phyloP scores from a whole-genome alignment of 176 grass and related monocot species.

The Avena eriantha region DNA sequence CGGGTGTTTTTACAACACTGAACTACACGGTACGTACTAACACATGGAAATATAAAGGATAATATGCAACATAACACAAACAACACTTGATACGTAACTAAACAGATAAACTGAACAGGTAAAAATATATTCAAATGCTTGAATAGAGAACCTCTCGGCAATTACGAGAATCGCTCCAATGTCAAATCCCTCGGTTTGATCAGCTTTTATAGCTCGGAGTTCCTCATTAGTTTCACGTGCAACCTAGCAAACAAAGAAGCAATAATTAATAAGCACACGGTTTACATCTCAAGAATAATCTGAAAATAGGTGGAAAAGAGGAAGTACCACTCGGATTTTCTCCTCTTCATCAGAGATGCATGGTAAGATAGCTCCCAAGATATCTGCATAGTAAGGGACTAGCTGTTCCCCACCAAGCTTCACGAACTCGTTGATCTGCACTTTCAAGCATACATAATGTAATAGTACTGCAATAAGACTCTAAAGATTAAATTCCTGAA shows the following conservation, averaged over 20 bases:
- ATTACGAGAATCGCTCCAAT: constrained; percentile 86
- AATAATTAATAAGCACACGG: constrained; percentile 10
- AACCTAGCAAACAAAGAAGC: constrained; percentile 76
- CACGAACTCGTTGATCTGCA: constrained; percentile 98
- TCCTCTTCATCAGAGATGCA: constrained; percentile 98
- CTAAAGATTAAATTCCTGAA: constrained; percentile 27
- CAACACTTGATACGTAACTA: not conserved
- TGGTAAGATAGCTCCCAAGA: constrained; percentile 95
- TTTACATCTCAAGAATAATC: constrained; percentile 29
- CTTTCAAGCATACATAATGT: constrained; percentile 46
- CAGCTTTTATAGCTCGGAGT: constrained; percentile 85
- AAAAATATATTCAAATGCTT: not conserved
- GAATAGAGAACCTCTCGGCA: constrained; percentile 73
- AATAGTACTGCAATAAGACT: constrained; percentile 44
- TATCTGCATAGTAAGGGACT: constrained; percentile 96
- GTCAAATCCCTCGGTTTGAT: constrained; percentile 92
- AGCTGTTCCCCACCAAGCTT: constrained; percentile 99
- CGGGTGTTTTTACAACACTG: not conserved
- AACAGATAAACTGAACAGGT: not conserved
- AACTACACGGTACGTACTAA: constrained; percentile 5
- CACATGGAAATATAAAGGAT: constrained; percentile 5
- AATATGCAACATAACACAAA: not conserved
- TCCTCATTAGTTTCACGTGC: constrained; percentile 98
- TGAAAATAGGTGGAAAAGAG: constrained; percentile 35
- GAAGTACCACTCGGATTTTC: constrained; percentile 93